These are phyloP conservation scores for Angomonas deanei DNA, from an alignment of 208 protist species.

Conservation along the genomic window DNA sequence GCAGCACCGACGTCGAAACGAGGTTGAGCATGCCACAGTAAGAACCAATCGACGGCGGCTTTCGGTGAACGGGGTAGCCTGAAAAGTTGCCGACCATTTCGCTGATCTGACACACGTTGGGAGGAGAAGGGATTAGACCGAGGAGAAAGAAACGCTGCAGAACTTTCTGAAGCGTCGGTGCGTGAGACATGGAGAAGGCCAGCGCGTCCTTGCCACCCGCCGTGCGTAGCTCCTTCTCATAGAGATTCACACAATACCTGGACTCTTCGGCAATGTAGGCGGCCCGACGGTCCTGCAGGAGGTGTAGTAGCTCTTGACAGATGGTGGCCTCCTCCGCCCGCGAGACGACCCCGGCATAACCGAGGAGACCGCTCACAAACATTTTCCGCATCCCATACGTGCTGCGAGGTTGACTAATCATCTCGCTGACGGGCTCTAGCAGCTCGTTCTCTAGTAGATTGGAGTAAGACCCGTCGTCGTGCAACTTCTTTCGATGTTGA, in stretches of 20 bases:
- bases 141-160: conserved; percentile 74
- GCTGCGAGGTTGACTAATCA: conserved; percentile 67
- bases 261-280: conserved; percentile 85
- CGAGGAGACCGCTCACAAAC: conserved; percentile 65
- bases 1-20: conserved; percentile 72
- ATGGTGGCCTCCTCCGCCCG: conserved; percentile 66
- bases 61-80: conserved; percentile 82
- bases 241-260: conserved; percentile 88
- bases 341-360: conserved; percentile 81
- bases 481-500: conserved; percentile 29
- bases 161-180: conserved; percentile 62
- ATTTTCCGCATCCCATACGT: conserved; percentile 81
- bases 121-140: conserved; percentile 71
- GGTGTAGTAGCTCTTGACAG: conserved; percentile 68
- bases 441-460: conserved; percentile 51
- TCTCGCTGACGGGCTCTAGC: conserved; percentile 50
- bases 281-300: conserved; percentile 62
- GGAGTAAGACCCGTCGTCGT: conserved; percentile 52
- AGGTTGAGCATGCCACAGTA: conserved; percentile 87
- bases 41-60: conserved; percentile 68
- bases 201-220: conserved; percentile 71
- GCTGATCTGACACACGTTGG: conserved; percentile 86
- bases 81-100: conserved; percentile 89
- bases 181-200: conserved; percentile 62
- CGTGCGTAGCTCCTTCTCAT: conserved; percentile 75